Percentiles rank a stretch among this genome's conserved stretches.
Evolutionary conservation across 2,329 filamentous ascomycete genomes (phyloP).

Genomic region (Colletotrichum higginsianum): DNA sequence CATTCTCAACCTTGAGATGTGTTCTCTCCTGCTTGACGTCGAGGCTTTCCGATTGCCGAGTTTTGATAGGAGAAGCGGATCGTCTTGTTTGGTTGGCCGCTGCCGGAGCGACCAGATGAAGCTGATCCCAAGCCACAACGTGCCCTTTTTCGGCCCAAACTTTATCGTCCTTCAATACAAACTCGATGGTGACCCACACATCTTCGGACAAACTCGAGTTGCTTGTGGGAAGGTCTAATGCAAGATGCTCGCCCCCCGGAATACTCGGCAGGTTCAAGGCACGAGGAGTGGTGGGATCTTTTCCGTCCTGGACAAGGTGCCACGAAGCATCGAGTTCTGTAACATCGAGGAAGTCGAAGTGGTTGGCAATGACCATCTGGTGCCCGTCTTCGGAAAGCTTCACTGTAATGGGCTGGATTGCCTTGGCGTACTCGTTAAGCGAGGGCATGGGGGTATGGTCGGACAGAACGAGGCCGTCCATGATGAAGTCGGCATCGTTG

Average conservation of each 20-base stretch:
- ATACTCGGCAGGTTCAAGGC: neutral
- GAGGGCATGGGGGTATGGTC: constrained; percentile 66
- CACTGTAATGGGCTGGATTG: constrained; percentile 71
- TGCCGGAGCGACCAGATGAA: constrained; percentile 32
- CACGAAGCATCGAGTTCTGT: constrained; percentile 64
- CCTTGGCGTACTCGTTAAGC: constrained; percentile 69
- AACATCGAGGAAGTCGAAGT: constrained; percentile 68
- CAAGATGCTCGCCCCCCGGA: constrained; percentile 17
- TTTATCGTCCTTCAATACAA: constrained; percentile 31
- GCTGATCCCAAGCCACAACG: constrained; percentile 43
- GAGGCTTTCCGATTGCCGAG: neutral
- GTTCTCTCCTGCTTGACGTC: neutral
- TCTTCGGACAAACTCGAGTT: constrained; percentile 15
- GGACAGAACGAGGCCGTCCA: constrained; percentile 68
- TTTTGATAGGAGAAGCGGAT: neutral
- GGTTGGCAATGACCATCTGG: constrained; percentile 62
- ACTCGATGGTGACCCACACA: constrained; percentile 39
- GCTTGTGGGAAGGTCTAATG: neutral
- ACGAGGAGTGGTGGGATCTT: neutral
- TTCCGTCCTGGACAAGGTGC: constrained; percentile 49
- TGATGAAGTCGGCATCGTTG: constrained; percentile 72
- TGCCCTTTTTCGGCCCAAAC: constrained; percentile 40
- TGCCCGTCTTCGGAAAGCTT: constrained; percentile 55
- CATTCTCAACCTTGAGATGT: constrained; percentile 19
- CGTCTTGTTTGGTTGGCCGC: constrained; percentile 8